Base-by-base conservation (phyloP, 495 filamentous ascomycete genomes). In the Hypoxylon subgilvum region DNA sequence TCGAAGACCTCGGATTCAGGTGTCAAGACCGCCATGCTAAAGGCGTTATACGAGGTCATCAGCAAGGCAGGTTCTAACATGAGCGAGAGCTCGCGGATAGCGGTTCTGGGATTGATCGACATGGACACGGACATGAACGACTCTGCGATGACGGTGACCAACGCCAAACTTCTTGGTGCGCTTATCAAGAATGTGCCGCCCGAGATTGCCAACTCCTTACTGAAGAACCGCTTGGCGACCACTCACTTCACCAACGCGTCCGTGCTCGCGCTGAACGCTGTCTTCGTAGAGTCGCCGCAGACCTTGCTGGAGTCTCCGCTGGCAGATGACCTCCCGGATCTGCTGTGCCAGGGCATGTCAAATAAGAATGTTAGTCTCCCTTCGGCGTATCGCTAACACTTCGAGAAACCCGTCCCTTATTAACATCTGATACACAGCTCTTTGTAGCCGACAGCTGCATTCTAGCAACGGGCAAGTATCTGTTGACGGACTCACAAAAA, bases 1-100 rank as follows among this genome's bases (percentile, higher is more conserved):
- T 92, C 92, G 1, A 96, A 92, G 77, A 96, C 95, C 0, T 74
- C 85, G 2, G 95, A 98, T 71, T 49, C 82, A 12, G 95, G 94
- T 39, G 94, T 98, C 50, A 89, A 84, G 74, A 94, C 90, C 69
- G 94, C 94, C 12, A 98, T 98, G 94, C 82, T 97, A 57, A 96
- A 96, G 78, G 94, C 95, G 4, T 76, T 98, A 34, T 96, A 92
- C 67, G 94, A 97, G 68, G 94, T 97, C 18, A 85, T 97, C 44
- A 92, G 91, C 73, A 97, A 96, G 74, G 92, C 92, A 7, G 94
- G 95, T 21, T 76, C 75, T 16, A 97, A 93, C 70, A 98, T 97
- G 94, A 90, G 89, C 62, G 94, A 97, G 61, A 79, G 82, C 40
- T 96, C 93, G 25, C 85, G 91, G 45, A 80, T 81, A 53, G 84